Conservation (phyloP, 2,329 filamentous ascomycete genomes). For the Leptodontidium sp. region DNA sequence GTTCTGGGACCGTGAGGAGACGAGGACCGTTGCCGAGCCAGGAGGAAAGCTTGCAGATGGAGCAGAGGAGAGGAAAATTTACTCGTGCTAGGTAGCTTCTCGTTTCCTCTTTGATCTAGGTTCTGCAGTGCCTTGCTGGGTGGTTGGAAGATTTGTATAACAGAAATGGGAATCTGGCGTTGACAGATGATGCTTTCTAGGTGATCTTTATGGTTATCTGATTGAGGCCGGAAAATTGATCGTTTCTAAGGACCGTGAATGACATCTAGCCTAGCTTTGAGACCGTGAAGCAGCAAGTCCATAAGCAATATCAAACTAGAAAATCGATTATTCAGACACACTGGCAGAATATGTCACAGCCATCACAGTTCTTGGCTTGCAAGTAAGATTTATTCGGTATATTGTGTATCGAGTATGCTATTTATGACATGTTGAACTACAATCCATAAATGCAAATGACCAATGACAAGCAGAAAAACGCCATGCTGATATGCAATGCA, state of each 20-base stretch:
- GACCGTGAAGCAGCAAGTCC: too few species aligned
- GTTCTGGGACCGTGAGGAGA: constrained; percentile 57
- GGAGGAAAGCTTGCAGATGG: constrained; percentile 80
- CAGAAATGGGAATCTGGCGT: constrained; percentile 24
- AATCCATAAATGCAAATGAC: constrained; percentile 9
- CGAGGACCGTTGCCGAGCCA: constrained; percentile 82
- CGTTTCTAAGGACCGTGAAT: background rate
- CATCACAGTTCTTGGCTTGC: too few species aligned
- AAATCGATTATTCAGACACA: too few species aligned
- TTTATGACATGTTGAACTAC: constrained; percentile 17
- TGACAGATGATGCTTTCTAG: background rate
- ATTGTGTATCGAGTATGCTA: constrained; percentile 21
- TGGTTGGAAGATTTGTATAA: constrained; percentile 29
- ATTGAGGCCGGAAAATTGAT: background rate
- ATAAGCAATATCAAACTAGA: too few species aligned
- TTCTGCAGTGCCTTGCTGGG: background rate
- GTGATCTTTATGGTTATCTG: too few species aligned
- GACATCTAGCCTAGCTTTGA: too few species aligned
- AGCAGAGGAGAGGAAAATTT: constrained; percentile 73
- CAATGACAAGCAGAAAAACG: constrained; percentile 11
- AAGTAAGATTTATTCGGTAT: background rate
- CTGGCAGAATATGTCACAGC: background rate
- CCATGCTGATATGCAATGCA: constrained; percentile 32
- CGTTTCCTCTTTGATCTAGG: background rate
- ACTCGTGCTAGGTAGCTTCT: constrained; percentile 52